Evolutionary conservation across 768 basidiomycete genomes (phyloP).

Genomic region (Mycena haematopus): DNA sequence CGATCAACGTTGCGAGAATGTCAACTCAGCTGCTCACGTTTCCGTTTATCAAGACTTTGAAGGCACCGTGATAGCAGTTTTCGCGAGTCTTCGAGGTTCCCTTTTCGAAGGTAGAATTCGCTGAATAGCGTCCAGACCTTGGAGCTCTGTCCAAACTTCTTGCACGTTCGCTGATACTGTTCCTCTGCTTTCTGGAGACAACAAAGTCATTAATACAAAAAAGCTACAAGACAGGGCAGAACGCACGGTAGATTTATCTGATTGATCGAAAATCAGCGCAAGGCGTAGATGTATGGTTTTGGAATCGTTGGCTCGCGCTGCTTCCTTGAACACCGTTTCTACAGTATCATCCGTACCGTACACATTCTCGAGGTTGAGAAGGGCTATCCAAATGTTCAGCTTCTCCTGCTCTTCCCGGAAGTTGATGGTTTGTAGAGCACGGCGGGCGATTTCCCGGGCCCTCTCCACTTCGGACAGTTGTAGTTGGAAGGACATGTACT

Average conservation of each 20-base stretch:
- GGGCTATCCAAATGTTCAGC: constrained; percentile 96
- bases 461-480: constrained; percentile 97
- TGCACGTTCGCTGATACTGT: constrained; percentile 84
- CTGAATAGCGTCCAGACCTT: constrained; percentile 94
- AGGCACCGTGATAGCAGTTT: constrained; percentile 86
- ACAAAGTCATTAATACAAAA: constrained; percentile 2
- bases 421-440: constrained; percentile 86
- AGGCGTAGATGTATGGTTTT: constrained; percentile 89
- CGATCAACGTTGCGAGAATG: not conserved
- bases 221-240: constrained; percentile 1
- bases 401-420: constrained; percentile 97
- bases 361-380: constrained; percentile 92
- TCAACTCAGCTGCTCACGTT: constrained; percentile 66
- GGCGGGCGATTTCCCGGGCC: constrained; percentile 84
- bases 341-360: constrained; percentile 87
- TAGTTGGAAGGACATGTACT: constrained; percentile 99
- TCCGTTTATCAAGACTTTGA: constrained; percentile 90
- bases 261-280: constrained; percentile 83
- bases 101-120: constrained; percentile 79
- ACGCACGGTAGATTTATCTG: constrained; percentile 79
- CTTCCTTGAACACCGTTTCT: constrained; percentile 88
- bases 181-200: constrained; percentile 85
- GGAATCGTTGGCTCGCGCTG: constrained; percentile 88
- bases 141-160: constrained; percentile 93
- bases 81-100: constrained; percentile 79